These are phyloP conservation scores for Dothistroma septosporum DNA, from an alignment of 2,329 filamentous ascomycete genomes.

Conservation along the genomic window DNA sequence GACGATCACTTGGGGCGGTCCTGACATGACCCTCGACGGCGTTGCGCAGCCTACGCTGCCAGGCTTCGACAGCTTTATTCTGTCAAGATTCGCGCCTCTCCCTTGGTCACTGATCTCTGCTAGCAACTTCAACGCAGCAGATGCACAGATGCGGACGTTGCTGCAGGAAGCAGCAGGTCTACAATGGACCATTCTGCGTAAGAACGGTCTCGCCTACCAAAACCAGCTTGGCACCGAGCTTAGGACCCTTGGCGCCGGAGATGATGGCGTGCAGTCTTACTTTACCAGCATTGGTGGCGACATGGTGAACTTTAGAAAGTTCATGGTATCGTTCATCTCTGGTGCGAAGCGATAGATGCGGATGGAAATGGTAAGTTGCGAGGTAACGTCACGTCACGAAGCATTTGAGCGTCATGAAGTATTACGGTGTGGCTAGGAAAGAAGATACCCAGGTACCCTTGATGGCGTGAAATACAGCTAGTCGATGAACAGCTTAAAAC, in stretches of 20 bases:
- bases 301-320: slow-evolving; percentile 43
- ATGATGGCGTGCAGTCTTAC: slow-evolving; percentile 62
- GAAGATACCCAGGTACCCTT: slow-evolving; percentile 3
- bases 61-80: slow-evolving; percentile 88
- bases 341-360: slow-evolving; percentile 25
- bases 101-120: slow-evolving; percentile 86
- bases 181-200: slow-evolving; percentile 84
- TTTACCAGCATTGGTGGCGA: slow-evolving; percentile 52
- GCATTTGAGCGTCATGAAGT: background rate
- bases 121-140: slow-evolving; percentile 72
- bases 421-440: background rate
- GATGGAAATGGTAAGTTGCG: background rate
- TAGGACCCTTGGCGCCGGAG: slow-evolving; percentile 60
- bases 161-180: slow-evolving; percentile 81
- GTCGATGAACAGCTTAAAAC: background rate
- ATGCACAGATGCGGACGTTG: slow-evolving; percentile 84
- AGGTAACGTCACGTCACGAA: background rate
- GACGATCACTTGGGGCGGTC: slow-evolving; percentile 84
- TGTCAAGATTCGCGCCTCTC: slow-evolving; percentile 79
- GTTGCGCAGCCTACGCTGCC: slow-evolving; percentile 59
- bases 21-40: slow-evolving; percentile 56
- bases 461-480: background rate
- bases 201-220: slow-evolving; percentile 80
- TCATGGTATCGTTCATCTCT: slow-evolving; percentile 43
- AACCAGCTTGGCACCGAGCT: slow-evolving; percentile 63